A percentile compares a stretch with the other conserved stretches of the same genome.
These are phyloP conservation scores for Narthecium ossifragum DNA, from an alignment of 106 monocot species.

Conservation along the genomic window DNA sequence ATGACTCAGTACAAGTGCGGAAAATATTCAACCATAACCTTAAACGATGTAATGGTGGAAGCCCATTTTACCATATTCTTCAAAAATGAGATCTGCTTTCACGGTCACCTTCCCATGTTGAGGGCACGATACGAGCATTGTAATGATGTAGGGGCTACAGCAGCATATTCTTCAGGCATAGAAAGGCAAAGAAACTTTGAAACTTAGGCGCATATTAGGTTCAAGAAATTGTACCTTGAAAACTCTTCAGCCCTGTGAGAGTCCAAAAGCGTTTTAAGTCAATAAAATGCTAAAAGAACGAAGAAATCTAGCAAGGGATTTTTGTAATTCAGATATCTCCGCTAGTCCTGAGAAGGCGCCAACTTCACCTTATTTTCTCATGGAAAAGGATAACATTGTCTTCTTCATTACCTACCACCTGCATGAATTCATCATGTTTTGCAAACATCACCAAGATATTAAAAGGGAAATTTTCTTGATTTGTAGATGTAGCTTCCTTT, in stretches of 20 bases:
- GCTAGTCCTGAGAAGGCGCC: not conserved
- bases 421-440: slow-evolving; percentile 1
- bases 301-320: not conserved
- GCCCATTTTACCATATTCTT: slow-evolving; percentile 72
- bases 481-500: too few species aligned
- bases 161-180: not conserved
- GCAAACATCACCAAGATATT: not conserved
- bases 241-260: slow-evolving; percentile 79
- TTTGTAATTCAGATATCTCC: not conserved
- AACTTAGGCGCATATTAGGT: not conserved
- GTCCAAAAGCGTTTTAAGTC: not conserved
- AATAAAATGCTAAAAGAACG: not conserved
- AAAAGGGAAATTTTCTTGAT: not conserved
- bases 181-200: too few species aligned
- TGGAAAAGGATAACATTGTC: slow-evolving; percentile 89
- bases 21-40: not conserved
- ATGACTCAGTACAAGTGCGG: too few species aligned
- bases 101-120: slow-evolving; percentile 68
- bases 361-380: slow-evolving; percentile 71
- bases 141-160: slow-evolving; percentile 66
- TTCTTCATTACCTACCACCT: slow-evolving; percentile 89
- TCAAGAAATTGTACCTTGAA: slow-evolving; percentile 47
- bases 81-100: slow-evolving; percentile 70
- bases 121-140: slow-evolving; percentile 58
- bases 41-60: not conserved